Percentiles rank a stretch among this genome's conserved stretches.
phyloP scores from a whole-genome alignment of 2,329 filamentous ascomycete species.

The Raffaelea arxii region DNA sequence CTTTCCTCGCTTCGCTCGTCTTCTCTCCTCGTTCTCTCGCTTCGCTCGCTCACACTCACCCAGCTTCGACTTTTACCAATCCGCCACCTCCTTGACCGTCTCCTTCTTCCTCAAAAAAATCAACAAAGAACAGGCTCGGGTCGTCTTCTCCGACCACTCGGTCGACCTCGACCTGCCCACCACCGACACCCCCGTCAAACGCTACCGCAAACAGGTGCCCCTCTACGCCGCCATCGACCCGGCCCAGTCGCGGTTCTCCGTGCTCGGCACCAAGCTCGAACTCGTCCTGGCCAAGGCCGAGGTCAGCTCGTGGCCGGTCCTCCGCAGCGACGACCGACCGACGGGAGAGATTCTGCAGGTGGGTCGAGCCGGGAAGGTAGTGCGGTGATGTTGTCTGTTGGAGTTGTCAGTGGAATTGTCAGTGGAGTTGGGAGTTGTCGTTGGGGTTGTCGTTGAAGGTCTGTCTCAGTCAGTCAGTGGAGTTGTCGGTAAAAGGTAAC shows the following conservation, averaged over 20 bases:
- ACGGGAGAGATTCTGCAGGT: conserved; percentile 79
- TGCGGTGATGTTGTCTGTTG: conserved; percentile 12
- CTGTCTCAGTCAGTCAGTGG: no score
- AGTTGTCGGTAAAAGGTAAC: no score
- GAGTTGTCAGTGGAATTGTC: no score
- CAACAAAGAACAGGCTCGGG: conserved; percentile 64
- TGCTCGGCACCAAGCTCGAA: conserved; percentile 85
- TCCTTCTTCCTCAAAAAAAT: conserved; percentile 98
- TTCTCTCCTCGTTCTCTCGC: background rate
- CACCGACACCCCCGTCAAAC: conserved; percentile 64
- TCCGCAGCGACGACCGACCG: conserved; percentile 63
- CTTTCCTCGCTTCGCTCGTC: no score
- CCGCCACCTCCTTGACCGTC: conserved; percentile 70
- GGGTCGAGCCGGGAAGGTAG: conserved; percentile 57
- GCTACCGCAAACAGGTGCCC: conserved; percentile 63
- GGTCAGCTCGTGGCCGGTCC: conserved; percentile 72
- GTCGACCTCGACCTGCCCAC: conserved; percentile 79
- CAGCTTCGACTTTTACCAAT: conserved; percentile 93
- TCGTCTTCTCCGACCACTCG: conserved; percentile 55
- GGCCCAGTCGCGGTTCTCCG: conserved; percentile 65
- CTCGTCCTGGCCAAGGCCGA: conserved; percentile 63
- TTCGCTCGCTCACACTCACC: conserved; percentile 1
- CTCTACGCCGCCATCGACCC: conserved; percentile 71
- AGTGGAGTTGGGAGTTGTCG: no score
- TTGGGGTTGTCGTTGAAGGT: no score